Conservation (phyloP, 2,329 filamentous ascomycete species). For the Pseudofabraea citricarpa region DNA sequence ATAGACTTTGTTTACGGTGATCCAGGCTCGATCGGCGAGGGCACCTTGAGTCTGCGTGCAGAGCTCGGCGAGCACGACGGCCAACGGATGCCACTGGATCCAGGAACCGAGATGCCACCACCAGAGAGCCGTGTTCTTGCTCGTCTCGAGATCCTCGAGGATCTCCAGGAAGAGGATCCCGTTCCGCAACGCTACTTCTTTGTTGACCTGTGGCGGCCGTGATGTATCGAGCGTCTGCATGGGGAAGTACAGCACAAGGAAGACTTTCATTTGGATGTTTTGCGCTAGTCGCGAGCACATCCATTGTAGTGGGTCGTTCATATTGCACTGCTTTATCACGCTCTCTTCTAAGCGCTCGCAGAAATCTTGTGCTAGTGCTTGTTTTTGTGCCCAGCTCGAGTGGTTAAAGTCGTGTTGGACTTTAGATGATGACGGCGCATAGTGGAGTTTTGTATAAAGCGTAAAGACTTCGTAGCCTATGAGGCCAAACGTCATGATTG, state of each 20-base stretch:
- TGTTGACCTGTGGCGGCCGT: background rate
- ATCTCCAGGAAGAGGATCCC: background rate
- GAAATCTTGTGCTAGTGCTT: background rate
- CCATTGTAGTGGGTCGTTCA: background rate
- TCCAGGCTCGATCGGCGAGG: background rate
- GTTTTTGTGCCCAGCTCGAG: background rate
- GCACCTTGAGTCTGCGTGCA: background rate
- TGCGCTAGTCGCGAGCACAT: background rate
- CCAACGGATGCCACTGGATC: background rate
- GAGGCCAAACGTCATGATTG: conserved; percentile 36
- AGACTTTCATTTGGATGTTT: background rate
- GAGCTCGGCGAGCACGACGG: background rate
- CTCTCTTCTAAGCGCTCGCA: background rate
- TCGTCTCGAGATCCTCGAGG: background rate
- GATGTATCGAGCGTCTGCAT: background rate
- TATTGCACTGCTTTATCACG: conserved; percentile 1
- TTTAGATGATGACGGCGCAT: background rate
- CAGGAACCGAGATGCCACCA: background rate
- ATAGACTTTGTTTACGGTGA: background rate
- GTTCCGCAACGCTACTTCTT: background rate
- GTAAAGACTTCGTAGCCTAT: conserved; percentile 23
- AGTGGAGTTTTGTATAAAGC: background rate
- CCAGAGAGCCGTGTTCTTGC: background rate
- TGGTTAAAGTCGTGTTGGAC: background rate
- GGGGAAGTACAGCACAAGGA: background rate